A percentile compares a stretch with the other conserved stretches of the same genome.
Conservation (phyloP, 805 yeast species). For the Saturnispora diversa region DNA sequence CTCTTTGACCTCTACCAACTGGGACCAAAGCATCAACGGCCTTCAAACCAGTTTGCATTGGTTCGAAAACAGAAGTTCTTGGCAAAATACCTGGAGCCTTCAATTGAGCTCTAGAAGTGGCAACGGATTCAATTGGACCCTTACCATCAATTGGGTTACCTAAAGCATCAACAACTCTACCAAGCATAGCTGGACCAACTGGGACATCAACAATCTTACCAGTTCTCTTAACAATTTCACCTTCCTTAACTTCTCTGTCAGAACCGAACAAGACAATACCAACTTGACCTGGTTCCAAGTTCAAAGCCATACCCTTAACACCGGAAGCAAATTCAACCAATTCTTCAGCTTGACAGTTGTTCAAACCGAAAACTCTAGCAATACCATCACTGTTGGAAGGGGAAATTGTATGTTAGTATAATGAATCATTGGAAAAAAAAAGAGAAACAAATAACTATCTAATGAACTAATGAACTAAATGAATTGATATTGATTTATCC, state of each 20-base stretch:
- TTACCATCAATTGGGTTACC: conserved; percentile 99
- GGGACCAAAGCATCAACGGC: conserved; percentile 99
- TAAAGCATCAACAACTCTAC: conserved; percentile 98
- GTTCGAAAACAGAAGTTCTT: conserved; percentile 97
- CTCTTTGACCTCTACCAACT: conserved; percentile 99
- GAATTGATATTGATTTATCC: no score
- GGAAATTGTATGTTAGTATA: neutral
- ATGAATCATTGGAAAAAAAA: conserved; percentile 8
- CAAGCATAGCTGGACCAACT: conserved; percentile 95
- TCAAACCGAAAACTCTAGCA: conserved; percentile 99
- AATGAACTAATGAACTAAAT: neutral
- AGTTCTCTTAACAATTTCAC: conserved; percentile 99
- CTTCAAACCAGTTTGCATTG: conserved; percentile 99
- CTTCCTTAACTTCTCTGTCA: conserved; percentile 96
- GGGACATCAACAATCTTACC: conserved; percentile 99
- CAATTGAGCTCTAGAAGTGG: conserved; percentile 90
- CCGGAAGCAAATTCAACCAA: conserved; percentile 98
- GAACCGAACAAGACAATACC: conserved; percentile 99
- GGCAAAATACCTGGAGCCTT: conserved; percentile 99
- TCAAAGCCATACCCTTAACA: conserved; percentile 99
- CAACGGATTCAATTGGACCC: conserved; percentile 89
- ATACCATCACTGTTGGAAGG: conserved; percentile 83
- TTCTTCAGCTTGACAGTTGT: conserved; percentile 99
- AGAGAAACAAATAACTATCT: neutral
- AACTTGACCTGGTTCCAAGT: conserved; percentile 99